Base-by-base conservation (phyloP, 768 basidiomycete species). In the Lactarius hengduanensis region DNA sequence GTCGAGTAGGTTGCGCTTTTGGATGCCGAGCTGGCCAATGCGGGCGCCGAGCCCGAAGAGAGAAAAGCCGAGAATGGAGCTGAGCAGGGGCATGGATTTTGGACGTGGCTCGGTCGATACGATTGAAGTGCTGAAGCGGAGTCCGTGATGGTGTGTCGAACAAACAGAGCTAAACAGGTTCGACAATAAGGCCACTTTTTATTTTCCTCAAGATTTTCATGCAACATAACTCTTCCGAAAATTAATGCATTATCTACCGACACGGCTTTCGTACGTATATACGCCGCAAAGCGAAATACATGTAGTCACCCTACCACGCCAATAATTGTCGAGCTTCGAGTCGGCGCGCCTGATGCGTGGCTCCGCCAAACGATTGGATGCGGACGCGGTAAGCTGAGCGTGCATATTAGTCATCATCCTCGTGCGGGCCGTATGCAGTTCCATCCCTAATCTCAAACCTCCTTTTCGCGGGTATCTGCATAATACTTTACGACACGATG, bases 21-120 rank as follows among this genome's bases (percentile, higher is more conserved):
- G 89, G 72, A 97, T 90, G 62, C 89, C 90, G 28, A 97, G 86
- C 78, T 96, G 94, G 72, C 91, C 92, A 67, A 94, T 81, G 66
- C 95, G 84, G 22, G 89, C 87, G 26, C 88, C 87, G 65, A 97
- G 88, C 53, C 94, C 94, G 73, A 94, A 89, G 64, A 83, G 76
- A 3, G 91, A 90, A 77, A 92, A 92, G 50, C 91, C 91, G 73
- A 92, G 75, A 68, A 93, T 77, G 73, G 85, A 91, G 59, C 85
- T 78, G 63, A 90, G 78, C 73, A 92, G 78, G 50, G 89, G 74
- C 87, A 91, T 91, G 63, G n/a, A 62, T 70, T 62, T 62, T 64
- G 28, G 57, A 26, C 60, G 59, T 65, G 11, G 8, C 22, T 28
- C 22, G 28, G 54, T 61, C 47, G 45, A 57, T 58, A 54, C 58